phyloP scores from a whole-genome alignment of 1,139 yeast genomes.

The Williopsis jadinii region DNA sequence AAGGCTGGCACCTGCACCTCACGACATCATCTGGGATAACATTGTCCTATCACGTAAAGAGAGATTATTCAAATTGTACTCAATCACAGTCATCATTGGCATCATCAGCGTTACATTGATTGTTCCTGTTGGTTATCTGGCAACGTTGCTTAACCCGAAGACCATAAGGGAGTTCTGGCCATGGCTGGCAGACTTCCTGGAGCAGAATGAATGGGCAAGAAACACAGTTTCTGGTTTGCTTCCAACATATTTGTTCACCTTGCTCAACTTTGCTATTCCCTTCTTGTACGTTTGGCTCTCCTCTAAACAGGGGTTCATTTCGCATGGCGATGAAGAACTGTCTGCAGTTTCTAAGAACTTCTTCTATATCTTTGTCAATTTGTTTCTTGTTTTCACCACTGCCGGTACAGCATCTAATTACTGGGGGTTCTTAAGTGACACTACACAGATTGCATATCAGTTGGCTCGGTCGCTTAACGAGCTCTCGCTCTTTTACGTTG shows the following conservation, averaged over 20 bases:
- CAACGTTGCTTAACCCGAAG: conserved; percentile 64
- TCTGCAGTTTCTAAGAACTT: conserved; percentile 72
- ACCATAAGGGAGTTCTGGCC: conserved; percentile 74
- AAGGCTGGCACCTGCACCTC: conserved; percentile 73
- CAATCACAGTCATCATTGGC: conserved; percentile 56
- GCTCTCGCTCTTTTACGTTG: conserved; percentile 65
- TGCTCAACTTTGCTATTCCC: conserved; percentile 61
- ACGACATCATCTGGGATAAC: conserved; percentile 72
- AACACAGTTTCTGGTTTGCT: conserved; percentile 67
- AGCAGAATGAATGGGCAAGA: conserved; percentile 60
- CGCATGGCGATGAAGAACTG: conserved; percentile 70
- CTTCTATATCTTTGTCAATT: conserved; percentile 69
- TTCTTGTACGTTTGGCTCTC: conserved; percentile 64
- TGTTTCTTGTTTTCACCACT: conserved; percentile 70
- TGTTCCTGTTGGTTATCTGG: conserved; percentile 67
- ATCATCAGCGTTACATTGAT: conserved; percentile 56
- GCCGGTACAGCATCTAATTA: conserved; percentile 76
- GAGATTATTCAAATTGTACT: conserved; percentile 47
- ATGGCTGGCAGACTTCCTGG: conserved; percentile 51
- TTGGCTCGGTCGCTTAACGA: conserved; percentile 65
- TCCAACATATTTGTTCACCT: conserved; percentile 69
- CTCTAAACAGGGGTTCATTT: conserved; percentile 61
- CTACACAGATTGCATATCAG: conserved; percentile 68
- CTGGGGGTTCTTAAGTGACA: conserved; percentile 71
- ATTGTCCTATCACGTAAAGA: conserved; percentile 54